Conservation (phyloP, 1,284 basidiomycete species). For the Malassezia arunalokei region DNA sequence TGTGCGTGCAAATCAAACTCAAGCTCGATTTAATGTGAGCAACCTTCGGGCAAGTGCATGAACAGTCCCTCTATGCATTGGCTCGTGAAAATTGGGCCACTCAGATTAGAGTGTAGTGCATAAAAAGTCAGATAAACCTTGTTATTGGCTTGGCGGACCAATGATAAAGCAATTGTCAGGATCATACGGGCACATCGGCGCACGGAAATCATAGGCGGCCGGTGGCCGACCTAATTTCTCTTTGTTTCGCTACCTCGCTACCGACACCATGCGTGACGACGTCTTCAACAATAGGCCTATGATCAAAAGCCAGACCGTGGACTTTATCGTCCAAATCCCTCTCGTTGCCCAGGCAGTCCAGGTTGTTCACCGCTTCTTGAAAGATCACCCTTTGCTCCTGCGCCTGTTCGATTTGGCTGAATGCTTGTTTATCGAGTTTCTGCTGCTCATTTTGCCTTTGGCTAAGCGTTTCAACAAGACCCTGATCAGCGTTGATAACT, state of each 20-base stretch:
- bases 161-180: too few relatives aligned
- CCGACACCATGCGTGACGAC: background rate
- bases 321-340: constrained; percentile 30
- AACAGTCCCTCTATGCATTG: too few relatives aligned
- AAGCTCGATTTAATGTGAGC: too few relatives aligned
- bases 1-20: too few relatives aligned
- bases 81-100: too few relatives aligned
- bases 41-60: too few relatives aligned
- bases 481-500: constrained; percentile 33
- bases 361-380: constrained; percentile 34
- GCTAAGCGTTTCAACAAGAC: constrained; percentile 33
- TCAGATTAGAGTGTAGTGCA: too few relatives aligned
- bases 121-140: too few relatives aligned
- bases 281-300: constrained; percentile 5
- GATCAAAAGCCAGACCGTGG: constrained; percentile 25
- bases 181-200: too few relatives aligned
- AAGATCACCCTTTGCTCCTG: constrained; percentile 29
- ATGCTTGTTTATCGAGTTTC: constrained; percentile 22
- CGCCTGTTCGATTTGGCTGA: constrained; percentile 32
- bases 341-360: constrained; percentile 33
- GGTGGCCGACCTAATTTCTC: too few relatives aligned
- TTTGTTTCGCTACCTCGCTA: background rate
- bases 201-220: too few relatives aligned
- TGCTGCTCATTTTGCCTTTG: constrained; percentile 33
- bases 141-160: too few relatives aligned